Evolutionary conservation across 768 basidiomycete species (phyloP).

Genomic region (Trametes coccinea): DNA sequence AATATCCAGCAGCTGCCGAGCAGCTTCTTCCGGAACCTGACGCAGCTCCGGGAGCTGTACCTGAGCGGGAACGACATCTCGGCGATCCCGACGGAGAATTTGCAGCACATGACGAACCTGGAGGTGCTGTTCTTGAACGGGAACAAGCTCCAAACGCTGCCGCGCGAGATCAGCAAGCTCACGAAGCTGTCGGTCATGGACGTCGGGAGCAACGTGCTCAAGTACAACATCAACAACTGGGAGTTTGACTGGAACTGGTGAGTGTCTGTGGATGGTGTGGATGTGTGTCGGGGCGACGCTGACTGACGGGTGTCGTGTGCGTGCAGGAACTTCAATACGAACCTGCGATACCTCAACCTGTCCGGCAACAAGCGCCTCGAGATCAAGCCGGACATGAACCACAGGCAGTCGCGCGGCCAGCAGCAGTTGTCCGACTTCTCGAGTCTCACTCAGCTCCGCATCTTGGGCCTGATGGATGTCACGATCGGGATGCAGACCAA

Average conservation of each 20-base stretch:
- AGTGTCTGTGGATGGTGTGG: constrained; percentile 26
- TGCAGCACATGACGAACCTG: constrained; percentile 68
- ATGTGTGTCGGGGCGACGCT: not conserved
- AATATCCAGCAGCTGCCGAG: constrained; percentile 86
- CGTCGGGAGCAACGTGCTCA: constrained; percentile 89
- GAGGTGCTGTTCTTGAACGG: constrained; percentile 87
- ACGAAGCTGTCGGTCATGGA: constrained; percentile 79
- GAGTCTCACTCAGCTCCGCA: constrained; percentile 77
- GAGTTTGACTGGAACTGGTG: constrained; percentile 99
- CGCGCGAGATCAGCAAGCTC: constrained; percentile 86
- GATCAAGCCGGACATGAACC: constrained; percentile 73
- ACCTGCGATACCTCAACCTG: constrained; percentile 90
- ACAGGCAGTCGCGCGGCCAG: constrained; percentile 19
- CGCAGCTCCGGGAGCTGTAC: constrained; percentile 80
- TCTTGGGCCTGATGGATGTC: constrained; percentile 98
- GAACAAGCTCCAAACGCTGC: constrained; percentile 89
- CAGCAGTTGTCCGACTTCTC: constrained; percentile 75
- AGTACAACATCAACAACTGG: constrained; percentile 98
- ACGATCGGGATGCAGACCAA: constrained; percentile 58
- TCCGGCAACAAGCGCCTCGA: constrained; percentile 96
- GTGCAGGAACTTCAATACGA: constrained; percentile 92
- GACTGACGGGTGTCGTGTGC: not conserved
- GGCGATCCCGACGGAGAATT: constrained; percentile 85
- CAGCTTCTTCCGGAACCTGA: constrained; percentile 70
- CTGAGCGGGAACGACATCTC: constrained; percentile 95